These are phyloP conservation scores for Coemansia sp. DNA, from an alignment of 192 early-diverging fungal genomes.

Conservation along the genomic window DNA sequence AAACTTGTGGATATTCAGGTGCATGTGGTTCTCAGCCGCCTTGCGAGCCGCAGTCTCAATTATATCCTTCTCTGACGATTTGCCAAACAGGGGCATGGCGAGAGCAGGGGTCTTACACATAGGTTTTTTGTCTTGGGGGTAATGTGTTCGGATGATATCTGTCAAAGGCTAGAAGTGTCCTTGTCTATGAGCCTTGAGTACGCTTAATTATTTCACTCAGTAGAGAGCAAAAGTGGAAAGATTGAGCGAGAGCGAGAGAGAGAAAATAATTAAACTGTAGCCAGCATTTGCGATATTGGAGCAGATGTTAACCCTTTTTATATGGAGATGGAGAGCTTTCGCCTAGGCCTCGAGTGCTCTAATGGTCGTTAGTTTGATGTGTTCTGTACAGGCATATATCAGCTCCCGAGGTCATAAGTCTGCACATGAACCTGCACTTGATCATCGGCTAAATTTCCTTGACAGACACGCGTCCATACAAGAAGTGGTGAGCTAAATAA, in stretches of 20 bases:
- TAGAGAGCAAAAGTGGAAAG: background rate
- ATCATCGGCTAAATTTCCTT: background rate
- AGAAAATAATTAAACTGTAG: background rate
- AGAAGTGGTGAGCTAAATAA: background rate
- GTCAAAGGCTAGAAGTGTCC: no score
- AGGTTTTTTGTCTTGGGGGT: background rate
- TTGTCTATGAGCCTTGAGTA: background rate
- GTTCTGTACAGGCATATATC: background rate
- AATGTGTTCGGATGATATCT: background rate
- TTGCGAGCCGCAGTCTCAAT: constrained; percentile 7
- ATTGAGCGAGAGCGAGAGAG: no score
- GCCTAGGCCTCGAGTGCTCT: background rate
- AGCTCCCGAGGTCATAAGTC: background rate
- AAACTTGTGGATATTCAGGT: constrained; percentile 5
- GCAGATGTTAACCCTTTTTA: background rate
- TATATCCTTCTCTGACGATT: background rate
- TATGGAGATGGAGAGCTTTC: background rate
- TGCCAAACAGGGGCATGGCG: background rate
- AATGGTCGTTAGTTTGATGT: background rate
- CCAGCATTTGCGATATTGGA: background rate
- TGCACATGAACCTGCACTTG: background rate
- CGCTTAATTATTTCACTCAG: background rate
- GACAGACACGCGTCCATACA: background rate
- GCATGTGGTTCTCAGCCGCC: constrained; percentile 14
- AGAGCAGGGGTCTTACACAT: background rate